Evolutionary conservation across 306 rosid genomes (phyloP).

Genomic region (Prunus dulcis): DNA sequence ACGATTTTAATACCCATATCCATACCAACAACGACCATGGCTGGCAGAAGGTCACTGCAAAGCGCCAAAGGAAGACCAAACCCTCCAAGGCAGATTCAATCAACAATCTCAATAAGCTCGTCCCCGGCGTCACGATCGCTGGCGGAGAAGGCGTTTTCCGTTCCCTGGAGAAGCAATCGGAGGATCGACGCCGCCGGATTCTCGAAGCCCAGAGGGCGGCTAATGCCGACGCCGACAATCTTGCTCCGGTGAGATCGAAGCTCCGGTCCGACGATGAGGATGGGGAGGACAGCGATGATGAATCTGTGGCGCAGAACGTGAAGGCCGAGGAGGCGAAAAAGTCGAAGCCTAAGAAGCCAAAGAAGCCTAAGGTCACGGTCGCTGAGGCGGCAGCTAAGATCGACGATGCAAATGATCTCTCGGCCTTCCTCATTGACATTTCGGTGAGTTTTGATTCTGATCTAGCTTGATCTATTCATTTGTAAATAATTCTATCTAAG

Average conservation of each 20-base stretch:
- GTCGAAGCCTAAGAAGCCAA: slow-evolving; percentile 76
- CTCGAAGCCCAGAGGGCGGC: slow-evolving; percentile 56
- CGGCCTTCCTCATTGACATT: slow-evolving; percentile 54
- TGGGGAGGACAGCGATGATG: slow-evolving; percentile 47
- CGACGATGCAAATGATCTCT: slow-evolving; percentile 57
- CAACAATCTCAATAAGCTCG: slow-evolving; percentile 29
- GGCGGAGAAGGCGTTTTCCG: slow-evolving; percentile 59
- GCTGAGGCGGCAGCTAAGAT: slow-evolving; percentile 86
- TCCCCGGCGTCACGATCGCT: slow-evolving; percentile 26
- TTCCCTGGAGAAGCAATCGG: slow-evolving; percentile 74
- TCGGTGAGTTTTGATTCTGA: slow-evolving; percentile 47
- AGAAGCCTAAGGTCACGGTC: slow-evolving; percentile 87
- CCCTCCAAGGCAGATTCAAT: slow-evolving; percentile 36
- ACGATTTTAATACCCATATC: slow-evolving; percentile 7
- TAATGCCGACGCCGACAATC: slow-evolving; percentile 25
- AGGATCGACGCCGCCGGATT: slow-evolving; percentile 72
- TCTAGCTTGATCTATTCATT: slow-evolving; percentile 44
- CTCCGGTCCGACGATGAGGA: slow-evolving; percentile 50
- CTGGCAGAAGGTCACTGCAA: slow-evolving; percentile 91
- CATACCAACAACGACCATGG: slow-evolving; percentile 53
- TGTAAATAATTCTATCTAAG: slow-evolving; percentile 6
- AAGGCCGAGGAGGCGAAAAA: slow-evolving; percentile 65
- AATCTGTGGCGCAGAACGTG: slow-evolving; percentile 42
- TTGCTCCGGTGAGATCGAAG: slow-evolving; percentile 58
- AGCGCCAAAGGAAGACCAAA: slow-evolving; percentile 66